Percentiles rank a stretch among this genome's conserved stretches.
These are phyloP conservation scores for Rhynchospora tenuis DNA, from an alignment of 176 grass and related monocot species.

Conservation along the genomic window DNA sequence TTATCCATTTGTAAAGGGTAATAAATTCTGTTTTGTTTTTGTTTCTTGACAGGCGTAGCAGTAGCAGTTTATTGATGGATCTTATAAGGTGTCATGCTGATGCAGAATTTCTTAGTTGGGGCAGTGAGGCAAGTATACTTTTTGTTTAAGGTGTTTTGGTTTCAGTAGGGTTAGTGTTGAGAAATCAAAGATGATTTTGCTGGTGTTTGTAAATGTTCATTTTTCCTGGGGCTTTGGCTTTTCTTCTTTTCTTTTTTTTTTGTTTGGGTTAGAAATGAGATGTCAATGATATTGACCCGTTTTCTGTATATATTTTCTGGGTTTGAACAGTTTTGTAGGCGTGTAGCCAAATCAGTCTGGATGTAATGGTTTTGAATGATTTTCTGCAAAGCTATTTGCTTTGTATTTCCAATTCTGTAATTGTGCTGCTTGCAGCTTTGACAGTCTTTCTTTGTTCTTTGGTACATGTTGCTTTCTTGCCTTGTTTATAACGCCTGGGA, in stretches of 20 bases:
- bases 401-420: conserved; percentile 1
- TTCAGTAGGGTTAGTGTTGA: conserved; percentile 26
- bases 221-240: conserved; percentile 3
- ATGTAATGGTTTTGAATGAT: conserved; percentile 6
- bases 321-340: conserved; percentile 15
- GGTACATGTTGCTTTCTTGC: background rate
- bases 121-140: background rate
- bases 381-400: background rate
- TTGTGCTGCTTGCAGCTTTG: background rate
- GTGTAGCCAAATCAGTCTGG: background rate
- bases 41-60: background rate
- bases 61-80: background rate
- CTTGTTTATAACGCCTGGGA: background rate
- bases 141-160: background rate
- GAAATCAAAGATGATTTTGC: conserved; percentile 9
- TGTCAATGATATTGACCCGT: conserved; percentile 2
- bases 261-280: conserved; percentile 12
- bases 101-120: background rate
- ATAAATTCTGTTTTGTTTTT: background rate
- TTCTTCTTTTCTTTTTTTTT: background rate
- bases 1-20: conserved; percentile 60
- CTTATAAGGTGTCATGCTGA: background rate
- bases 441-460: background rate
- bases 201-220: conserved; percentile 27
- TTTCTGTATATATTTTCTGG: conserved; percentile 20